Evolutionary conservation across 371 early-diverging fungal genomes (phyloP).

Genomic region (Lichtheimia ramosa): DNA sequence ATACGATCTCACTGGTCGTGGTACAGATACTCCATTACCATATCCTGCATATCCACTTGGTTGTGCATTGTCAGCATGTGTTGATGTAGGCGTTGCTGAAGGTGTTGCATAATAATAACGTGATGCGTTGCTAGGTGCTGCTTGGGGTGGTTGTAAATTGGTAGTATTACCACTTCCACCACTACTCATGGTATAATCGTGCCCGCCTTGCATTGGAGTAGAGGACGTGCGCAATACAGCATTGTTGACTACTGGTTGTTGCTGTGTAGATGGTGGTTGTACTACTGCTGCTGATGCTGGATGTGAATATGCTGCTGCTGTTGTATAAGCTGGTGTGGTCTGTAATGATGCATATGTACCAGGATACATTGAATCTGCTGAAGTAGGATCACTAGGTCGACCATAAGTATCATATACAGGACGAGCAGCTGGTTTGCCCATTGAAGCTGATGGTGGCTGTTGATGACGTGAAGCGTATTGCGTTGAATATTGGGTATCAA

Average conservation of each 20-base stretch:
- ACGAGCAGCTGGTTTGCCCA: slow-evolving; percentile 10
- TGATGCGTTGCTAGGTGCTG: slow-evolving; percentile 2
- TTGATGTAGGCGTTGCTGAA: slow-evolving; percentile 18
- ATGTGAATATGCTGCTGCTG: not conserved
- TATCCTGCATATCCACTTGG: slow-evolving; percentile 8
- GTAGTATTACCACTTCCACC: slow-evolving; percentile 1
- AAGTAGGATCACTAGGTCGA: not conserved
- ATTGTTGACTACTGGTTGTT: not conserved
- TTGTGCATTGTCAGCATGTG: slow-evolving; percentile 11
- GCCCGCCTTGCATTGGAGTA: not conserved
- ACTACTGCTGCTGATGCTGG: not conserved
- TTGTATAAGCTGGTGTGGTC: not conserved
- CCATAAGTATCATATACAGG: slow-evolving; percentile 16
- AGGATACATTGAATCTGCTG: not conserved
- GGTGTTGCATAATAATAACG: slow-evolving; percentile 23
- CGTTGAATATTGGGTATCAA: slow-evolving; percentile 12
- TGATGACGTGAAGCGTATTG: slow-evolving; percentile 9
- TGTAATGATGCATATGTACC: not conserved
- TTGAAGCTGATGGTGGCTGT: slow-evolving; percentile 1
- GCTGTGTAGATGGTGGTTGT: slow-evolving; percentile 4
- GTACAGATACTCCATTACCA: not conserved
- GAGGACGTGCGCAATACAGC: not conserved
- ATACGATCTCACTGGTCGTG: slow-evolving; percentile 7
- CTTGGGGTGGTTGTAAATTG: slow-evolving; percentile 4
- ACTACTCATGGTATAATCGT: too few relatives aligned